Percentiles rank a stretch among this genome's conserved stretches.
phyloP scores from a whole-genome alignment of 805 yeast species.

The Blastobotrys parvus region DNA sequence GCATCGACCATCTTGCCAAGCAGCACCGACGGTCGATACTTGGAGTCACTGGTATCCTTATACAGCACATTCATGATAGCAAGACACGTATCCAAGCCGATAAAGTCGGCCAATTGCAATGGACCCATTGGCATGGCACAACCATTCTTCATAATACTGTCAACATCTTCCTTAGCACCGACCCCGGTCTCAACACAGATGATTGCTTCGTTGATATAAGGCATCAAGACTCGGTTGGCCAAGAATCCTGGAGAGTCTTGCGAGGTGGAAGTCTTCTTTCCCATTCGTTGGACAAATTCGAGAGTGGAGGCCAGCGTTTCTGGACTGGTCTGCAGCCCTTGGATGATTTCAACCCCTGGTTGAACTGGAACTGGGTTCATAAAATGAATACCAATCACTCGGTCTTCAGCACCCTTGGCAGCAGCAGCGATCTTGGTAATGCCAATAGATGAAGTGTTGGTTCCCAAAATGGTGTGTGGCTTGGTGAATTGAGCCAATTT shows the following conservation, averaged over 20 bases:
- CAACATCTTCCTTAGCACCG: slow-evolving; percentile 34
- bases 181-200: slow-evolving; percentile 33
- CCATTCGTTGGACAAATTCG: slow-evolving; percentile 28
- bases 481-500: slow-evolving; percentile 26
- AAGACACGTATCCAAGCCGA: slow-evolving; percentile 36
- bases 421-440: slow-evolving; percentile 38
- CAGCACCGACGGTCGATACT: slow-evolving; percentile 33
- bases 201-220: slow-evolving; percentile 38
- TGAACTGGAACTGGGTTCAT: slow-evolving; percentile 41
- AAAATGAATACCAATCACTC: slow-evolving; percentile 36
- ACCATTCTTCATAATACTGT: slow-evolving; percentile 37
- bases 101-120: slow-evolving; percentile 34
- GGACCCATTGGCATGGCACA: slow-evolving; percentile 43
- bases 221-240: slow-evolving; percentile 36
- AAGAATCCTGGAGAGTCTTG: slow-evolving; percentile 36
- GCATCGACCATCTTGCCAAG: slow-evolving; percentile 34
- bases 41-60: slow-evolving; percentile 33
- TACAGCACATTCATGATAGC: slow-evolving; percentile 35
- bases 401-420: slow-evolving; percentile 32
- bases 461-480: slow-evolving; percentile 29
- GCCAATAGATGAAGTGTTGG: slow-evolving; percentile 37
- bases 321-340: slow-evolving; percentile 33
- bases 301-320: slow-evolving; percentile 27
- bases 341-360: slow-evolving; percentile 35
- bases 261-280: slow-evolving; percentile 31